phyloP scores from a whole-genome alignment of 192 early-diverging fungal genomes.

The Coemansia sp. region DNA sequence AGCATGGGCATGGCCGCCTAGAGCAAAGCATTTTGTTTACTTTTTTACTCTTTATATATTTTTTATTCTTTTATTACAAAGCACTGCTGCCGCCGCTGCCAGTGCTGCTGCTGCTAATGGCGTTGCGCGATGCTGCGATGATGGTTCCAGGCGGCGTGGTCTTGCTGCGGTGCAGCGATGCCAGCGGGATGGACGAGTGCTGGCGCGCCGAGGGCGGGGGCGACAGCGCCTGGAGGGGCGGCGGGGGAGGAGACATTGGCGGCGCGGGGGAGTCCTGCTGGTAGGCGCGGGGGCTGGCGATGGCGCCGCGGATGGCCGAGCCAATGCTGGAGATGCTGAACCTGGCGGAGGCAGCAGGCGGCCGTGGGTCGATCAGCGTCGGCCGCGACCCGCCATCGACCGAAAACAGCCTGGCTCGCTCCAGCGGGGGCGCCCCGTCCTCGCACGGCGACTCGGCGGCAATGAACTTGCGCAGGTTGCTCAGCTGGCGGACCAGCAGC shows the following conservation, averaged over 20 bases:
- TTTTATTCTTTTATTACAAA: not conserved
- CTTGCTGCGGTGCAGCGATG: constrained; percentile 50
- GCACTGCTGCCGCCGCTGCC: too few relatives aligned
- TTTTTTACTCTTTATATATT: not conserved
- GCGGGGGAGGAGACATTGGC: constrained; percentile 9
- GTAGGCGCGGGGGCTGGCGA: constrained; percentile 26
- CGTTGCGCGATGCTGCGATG: not conserved
- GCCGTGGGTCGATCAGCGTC: too few relatives aligned
- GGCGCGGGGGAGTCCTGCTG: not conserved
- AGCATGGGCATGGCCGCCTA: constrained; percentile 49
- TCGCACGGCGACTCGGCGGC: constrained; percentile 5
- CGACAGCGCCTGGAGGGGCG: not conserved
- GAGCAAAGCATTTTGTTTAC: not conserved
- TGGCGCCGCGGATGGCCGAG: constrained; percentile 39
- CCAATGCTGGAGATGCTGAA: constrained; percentile 51
- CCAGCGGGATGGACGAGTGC: constrained; percentile 35
- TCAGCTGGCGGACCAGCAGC: constrained; percentile 65
- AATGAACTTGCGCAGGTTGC: constrained; percentile 65
- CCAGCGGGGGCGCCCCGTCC: constrained; percentile 10
- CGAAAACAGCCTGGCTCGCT: constrained; percentile 6
- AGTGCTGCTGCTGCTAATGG: constrained; percentile 1
- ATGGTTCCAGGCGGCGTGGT: constrained; percentile 13
- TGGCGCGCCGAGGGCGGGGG: constrained; percentile 7
- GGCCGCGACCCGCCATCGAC: constrained; percentile 11
- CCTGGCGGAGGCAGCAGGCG: not conserved